A percentile compares a stretch with the other conserved stretches of the same genome.
phyloP scores from a whole-genome alignment of 2,329 filamentous ascomycete genomes.

The Clonostachys rhizophaga region DNA sequence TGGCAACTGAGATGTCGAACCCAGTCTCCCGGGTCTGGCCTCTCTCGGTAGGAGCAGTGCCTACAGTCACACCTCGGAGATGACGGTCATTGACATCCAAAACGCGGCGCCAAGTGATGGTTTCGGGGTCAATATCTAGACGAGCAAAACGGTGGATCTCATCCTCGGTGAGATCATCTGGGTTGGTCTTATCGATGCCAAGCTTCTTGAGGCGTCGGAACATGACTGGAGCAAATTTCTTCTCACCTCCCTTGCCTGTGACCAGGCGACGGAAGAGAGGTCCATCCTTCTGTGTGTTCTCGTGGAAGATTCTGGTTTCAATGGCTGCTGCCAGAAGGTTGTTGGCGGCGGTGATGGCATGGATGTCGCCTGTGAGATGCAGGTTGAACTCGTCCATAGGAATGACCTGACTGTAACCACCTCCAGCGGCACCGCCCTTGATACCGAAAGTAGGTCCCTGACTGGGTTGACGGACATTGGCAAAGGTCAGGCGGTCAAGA shows the following conservation, averaged over 20 bases:
- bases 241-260: slow-evolving; percentile 83
- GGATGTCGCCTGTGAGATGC: slow-evolving; percentile 95
- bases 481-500: slow-evolving; percentile 82
- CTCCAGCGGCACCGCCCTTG: slow-evolving; percentile 95
- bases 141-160: slow-evolving; percentile 87
- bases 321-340: slow-evolving; percentile 95
- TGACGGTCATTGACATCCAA: slow-evolving; percentile 97
- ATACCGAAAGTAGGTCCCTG: slow-evolving; percentile 98
- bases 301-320: slow-evolving; percentile 97
- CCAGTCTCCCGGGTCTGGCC: slow-evolving; percentile 83
- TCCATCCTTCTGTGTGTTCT: slow-evolving; percentile 88
- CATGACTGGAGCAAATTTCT: slow-evolving; percentile 85
- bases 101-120: slow-evolving; percentile 95
- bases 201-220: slow-evolving; percentile 91
- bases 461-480: slow-evolving; percentile 94
- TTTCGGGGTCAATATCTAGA: slow-evolving; percentile 92
- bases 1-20: slow-evolving; percentile 97
- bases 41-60: slow-evolving; percentile 85
- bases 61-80: slow-evolving; percentile 83
- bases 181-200: slow-evolving; percentile 92
- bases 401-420: slow-evolving; percentile 98
- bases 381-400: slow-evolving; percentile 99
- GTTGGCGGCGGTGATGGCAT: slow-evolving; percentile 95
- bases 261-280: slow-evolving; percentile 85
- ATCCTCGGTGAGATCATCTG: slow-evolving; percentile 83